phyloP scores from a whole-genome alignment of 2,329 filamentous ascomycete genomes.

The Pseudogymnoascus sp. region DNA sequence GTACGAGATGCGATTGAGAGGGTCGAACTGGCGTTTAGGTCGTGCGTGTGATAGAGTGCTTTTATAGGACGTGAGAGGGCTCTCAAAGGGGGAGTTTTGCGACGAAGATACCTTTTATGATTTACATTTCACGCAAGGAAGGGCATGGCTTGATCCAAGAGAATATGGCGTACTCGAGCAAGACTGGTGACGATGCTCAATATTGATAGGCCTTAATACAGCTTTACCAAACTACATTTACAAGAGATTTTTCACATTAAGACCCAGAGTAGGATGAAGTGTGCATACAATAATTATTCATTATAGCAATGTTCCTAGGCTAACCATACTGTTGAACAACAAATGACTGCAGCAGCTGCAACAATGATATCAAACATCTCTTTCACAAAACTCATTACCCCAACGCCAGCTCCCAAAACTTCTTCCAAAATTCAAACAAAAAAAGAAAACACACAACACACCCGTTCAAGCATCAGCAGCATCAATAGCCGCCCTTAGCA shows the following conservation, averaged over 20 bases:
- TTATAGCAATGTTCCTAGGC: background rate
- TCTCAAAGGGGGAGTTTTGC: background rate
- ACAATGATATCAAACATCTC: background rate
- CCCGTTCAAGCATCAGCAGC: background rate
- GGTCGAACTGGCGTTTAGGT: background rate
- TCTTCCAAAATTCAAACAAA: background rate
- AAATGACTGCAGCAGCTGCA: background rate
- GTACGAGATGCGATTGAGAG: background rate
- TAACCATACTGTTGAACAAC: background rate
- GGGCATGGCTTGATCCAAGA: background rate
- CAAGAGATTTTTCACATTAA: background rate
- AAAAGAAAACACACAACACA: background rate
- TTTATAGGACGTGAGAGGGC: background rate
- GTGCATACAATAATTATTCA: background rate
- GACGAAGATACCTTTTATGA: background rate
- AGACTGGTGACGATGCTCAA: background rate
- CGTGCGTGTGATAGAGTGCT: background rate
- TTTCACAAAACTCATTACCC: background rate
- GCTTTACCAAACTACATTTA: background rate
- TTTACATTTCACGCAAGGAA: background rate
- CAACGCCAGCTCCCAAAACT: background rate
- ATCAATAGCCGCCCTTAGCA: conserved; percentile 13
- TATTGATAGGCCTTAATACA: background rate
- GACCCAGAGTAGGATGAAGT: background rate
- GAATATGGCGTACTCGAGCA: background rate